A percentile compares a stretch with the other conserved stretches of the same genome.
Evolutionary conservation across 2,329 filamentous ascomycete genomes (phyloP).

Genomic region (Setomelanomma holmii): DNA sequence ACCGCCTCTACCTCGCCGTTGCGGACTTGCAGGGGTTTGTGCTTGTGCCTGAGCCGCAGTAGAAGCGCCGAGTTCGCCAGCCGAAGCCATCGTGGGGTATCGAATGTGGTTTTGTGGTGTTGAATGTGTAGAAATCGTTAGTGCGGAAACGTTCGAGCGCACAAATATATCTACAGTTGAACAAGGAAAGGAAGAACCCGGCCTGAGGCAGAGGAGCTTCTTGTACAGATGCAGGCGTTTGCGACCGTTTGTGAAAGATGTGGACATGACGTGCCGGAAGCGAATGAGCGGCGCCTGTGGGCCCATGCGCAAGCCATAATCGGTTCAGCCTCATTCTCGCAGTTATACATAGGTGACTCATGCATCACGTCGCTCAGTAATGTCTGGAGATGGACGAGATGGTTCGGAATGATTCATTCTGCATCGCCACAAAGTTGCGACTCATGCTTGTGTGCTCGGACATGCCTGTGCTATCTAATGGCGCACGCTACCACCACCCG

Average conservation of each 20-base stretch:
- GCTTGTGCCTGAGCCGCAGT: constrained; percentile 28
- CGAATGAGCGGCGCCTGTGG: constrained; percentile 30
- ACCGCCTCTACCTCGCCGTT: constrained; percentile 38
- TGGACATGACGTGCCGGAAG: constrained; percentile 35
- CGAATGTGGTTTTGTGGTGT: constrained; percentile 4
- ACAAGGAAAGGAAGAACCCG: neutral
- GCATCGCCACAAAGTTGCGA: constrained; percentile 4
- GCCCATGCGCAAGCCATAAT: constrained; percentile 21
- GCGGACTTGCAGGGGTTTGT: constrained; percentile 34
- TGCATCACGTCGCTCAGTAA: constrained; percentile 2
- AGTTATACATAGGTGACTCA: constrained; percentile 30
- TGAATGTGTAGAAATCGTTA: constrained; percentile 1
- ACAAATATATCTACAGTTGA: constrained; percentile 1
- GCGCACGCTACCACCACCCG: too few relatives aligned
- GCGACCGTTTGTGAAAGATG: constrained; percentile 25
- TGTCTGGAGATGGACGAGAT: constrained; percentile 20
- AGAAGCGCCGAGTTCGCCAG: constrained; percentile 20
- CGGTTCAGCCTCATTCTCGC: constrained; percentile 12
- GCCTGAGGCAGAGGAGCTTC: constrained; percentile 24
- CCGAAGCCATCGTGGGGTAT: constrained; percentile 46
- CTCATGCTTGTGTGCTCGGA: too few relatives aligned
- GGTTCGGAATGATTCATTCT: constrained; percentile 33
- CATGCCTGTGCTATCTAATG: too few relatives aligned
- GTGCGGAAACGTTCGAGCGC: neutral
- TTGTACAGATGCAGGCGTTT: constrained; percentile 20